Evolutionary conservation across 768 basidiomycete genomes (phyloP), one percentile per base, ranked within the genome.

Genomic region (Strobilomyces confusus): DNA sequence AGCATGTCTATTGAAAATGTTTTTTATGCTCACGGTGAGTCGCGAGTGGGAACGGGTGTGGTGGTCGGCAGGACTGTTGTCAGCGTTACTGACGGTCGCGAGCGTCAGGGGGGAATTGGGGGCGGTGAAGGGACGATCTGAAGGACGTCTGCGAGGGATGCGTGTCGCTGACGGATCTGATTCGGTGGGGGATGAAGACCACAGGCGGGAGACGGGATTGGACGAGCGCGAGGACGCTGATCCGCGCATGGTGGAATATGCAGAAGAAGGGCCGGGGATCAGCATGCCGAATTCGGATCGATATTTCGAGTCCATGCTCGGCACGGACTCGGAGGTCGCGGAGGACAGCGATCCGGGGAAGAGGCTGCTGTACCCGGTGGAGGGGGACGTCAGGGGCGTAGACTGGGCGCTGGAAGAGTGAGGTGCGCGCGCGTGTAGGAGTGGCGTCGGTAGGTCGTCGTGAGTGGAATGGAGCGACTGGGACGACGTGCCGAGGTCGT

Each of bases 1-100:
- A 1, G 65, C 57, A 6, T 74, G 71, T 48, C 68, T 74, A 1
- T 67, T 63, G 12, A 76, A 61, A 1, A 76, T 63, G 11, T 64
- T 69, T 62, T 73, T 75, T 42, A 76, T 69, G 33, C 56, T 62
- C n/a, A 58, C 30, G 3, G 67, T 44, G 9, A 70, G 30, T 11
- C 63, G 56, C 11, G 66, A 64, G 15, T 55, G 50, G 20, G 56
- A 49, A 14, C 52, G 56, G 1, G 48, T 42, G 11, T 57, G 61
- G 17, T 52, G 41, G 34, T 63, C 62, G 11, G 17, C 5, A 26
- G 44, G 33, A 15, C 8, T 22, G 42, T 5, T 44, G 44, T 54
- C 55, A 4, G 41, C 14, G 22, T 0, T 45, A 15, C 5, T 41
- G 14, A 42, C 19, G 9, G 49, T 14, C 9, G 50, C 14, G 15